Evolutionary conservation across 2,329 filamentous ascomycete genomes (phyloP).

Genomic region (Fusarium zealandicum): DNA sequence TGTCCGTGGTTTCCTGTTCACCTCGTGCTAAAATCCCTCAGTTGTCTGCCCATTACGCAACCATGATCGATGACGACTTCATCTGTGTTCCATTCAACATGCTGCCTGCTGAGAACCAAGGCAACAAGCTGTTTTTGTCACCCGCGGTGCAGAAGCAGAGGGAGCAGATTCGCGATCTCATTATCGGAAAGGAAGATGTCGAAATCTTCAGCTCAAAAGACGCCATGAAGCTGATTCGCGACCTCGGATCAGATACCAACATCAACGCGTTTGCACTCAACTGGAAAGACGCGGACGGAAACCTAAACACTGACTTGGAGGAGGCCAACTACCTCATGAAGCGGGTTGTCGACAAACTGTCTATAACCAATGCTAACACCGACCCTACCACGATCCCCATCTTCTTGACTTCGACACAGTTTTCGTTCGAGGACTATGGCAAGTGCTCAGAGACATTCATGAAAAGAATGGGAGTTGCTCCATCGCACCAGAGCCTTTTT

Average conservation of each 20-base stretch:
- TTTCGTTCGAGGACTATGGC: constrained; percentile 50
- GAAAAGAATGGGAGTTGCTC: constrained; percentile 47
- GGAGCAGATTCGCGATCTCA: constrained; percentile 48
- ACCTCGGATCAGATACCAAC: constrained; percentile 55
- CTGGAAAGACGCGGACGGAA: constrained; percentile 49
- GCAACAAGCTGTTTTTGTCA: constrained; percentile 26
- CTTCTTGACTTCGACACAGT: constrained; percentile 55
- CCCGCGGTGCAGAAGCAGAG: constrained; percentile 46
- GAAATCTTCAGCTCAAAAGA: constrained; percentile 47
- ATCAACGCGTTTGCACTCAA: constrained; percentile 56
- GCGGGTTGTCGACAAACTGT: constrained; percentile 51
- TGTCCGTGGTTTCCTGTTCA: too few species aligned
- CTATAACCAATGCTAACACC: constrained; percentile 50
- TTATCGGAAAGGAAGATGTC: constrained; percentile 48
- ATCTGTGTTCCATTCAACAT: constrained; percentile 53
- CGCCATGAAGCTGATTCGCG: constrained; percentile 49
- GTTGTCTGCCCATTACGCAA: constrained; percentile 52
- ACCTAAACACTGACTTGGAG: constrained; percentile 52
- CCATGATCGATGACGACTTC: constrained; percentile 48
- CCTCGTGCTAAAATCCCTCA: constrained; percentile 10
- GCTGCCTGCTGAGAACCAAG: constrained; percentile 46
- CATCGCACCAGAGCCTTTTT: constrained; percentile 48
- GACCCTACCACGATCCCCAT: constrained; percentile 51
- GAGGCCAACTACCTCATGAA: constrained; percentile 59
- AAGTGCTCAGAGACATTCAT: constrained; percentile 52